Base-by-base conservation (phyloP, 345 rosid genomes). In the Populus euphratica region DNA sequence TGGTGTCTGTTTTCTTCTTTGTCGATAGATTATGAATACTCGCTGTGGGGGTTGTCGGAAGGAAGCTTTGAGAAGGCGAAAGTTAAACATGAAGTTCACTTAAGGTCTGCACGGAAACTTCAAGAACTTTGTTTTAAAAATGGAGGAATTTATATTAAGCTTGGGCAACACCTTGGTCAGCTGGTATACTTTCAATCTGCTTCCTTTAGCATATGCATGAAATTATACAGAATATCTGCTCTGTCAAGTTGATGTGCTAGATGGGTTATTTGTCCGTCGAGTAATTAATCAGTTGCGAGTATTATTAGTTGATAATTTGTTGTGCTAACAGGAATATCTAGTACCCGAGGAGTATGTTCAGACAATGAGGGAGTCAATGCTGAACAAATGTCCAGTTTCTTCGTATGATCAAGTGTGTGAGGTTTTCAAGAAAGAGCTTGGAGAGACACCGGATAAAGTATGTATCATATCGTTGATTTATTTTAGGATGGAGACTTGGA, bases 121-220 rank as follows among this genome's bases (percentile, higher is more conserved):
- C 97, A 91, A 81, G 95, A 94, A 64, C 87, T 92, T 20, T 96
- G 97, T 86, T 96, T 93, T 80, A 89, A 72, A 82, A 93, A 96
- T 83, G 98, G 97, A 80, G 99, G 98, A 77, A 88, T 96, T 72
- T 92, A 93, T 82, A 92, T 93, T 78, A 93, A 96, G 88, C 96
- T 93, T n/a, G 97, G 99, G 33, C 97, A 96, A 85, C 97, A 92
- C 81, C 83, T 93, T 36, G 98, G 97, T 39, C 95, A 96, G 84
- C 79, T 91, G 88, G 98, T 96, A 87, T 84, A 84, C 73, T 61
- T 50, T 59, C 69, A n/a, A 18, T 72, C 54, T 78, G 71, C 64
- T 81, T 63, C 29, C 69, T 73, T 68, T 39, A 54, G 49, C 77
- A 5, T 43, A 43, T 83, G n/a, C 41, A 29, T 12, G 20, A 70